A percentile compares a stretch with the other conserved stretches of the same genome.
Conservation (phyloP, 306 rosid genomes). For the Begonia loranthoides region DNA sequence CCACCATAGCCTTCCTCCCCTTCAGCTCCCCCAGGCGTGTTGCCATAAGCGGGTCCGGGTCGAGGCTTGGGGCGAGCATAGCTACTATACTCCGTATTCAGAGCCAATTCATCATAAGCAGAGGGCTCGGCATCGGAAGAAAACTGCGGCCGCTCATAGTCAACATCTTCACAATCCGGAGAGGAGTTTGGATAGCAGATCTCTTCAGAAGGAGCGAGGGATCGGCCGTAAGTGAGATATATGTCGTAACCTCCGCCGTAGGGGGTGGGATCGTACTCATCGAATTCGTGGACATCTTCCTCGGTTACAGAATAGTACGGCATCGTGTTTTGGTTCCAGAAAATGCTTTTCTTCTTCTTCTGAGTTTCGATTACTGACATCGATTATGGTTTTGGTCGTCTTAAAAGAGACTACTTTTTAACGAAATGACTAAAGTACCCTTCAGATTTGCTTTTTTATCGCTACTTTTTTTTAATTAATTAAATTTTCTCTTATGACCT, state of each 20-base stretch:
- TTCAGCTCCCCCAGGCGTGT: slow-evolving; percentile 4
- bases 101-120: slow-evolving; percentile 63
- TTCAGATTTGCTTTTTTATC: too few species aligned
- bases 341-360: not conserved
- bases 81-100: slow-evolving; percentile 53
- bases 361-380: too few species aligned
- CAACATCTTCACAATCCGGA: slow-evolving; percentile 25
- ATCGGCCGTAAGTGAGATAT: slow-evolving; percentile 29
- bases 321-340: slow-evolving; percentile 7
- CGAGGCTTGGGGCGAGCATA: slow-evolving; percentile 46
- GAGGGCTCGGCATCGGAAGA: slow-evolving; percentile 40
- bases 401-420: too few species aligned
- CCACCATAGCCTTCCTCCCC: slow-evolving; percentile 13
- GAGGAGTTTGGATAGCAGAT: slow-evolving; percentile 41
- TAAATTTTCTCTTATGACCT: too few species aligned
- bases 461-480: too few species aligned
- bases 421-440: too few species aligned
- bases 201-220: slow-evolving; percentile 25
- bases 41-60: slow-evolving; percentile 18
- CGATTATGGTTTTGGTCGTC: too few species aligned
- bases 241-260: slow-evolving; percentile 34
- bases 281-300: slow-evolving; percentile 24
- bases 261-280: slow-evolving; percentile 40
- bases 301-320: slow-evolving; percentile 26
- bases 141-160: slow-evolving; percentile 70